Base-by-base conservation (phyloP, 2,329 filamentous ascomycete species). In the Penicillium sp. region DNA sequence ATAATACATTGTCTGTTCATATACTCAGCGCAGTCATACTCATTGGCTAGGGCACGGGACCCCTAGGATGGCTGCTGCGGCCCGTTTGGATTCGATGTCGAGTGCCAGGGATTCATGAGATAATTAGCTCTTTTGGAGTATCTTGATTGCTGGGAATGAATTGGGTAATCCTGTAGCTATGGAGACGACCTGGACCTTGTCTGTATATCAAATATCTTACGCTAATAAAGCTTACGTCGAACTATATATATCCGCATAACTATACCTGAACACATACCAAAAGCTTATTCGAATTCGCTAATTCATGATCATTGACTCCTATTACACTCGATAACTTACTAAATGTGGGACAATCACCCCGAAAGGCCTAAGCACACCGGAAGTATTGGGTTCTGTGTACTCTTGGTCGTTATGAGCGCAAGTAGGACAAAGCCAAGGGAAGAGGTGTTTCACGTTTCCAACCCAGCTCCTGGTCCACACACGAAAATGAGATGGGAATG, bases 351-450 rank as follows among this genome's bases (percentile, higher is more conserved):
- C 53, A 58, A 19, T 12, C 12, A 17, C 37, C 50, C 31, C 43
- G 45, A 57, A 37, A 48, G 55, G 59, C n/a, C 58, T 48, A 46
- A 61, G 55, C 58, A 40, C 47, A 50, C 57, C 60, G 55, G 56
- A 58, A 59, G 43, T 40, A 47, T 51, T 54, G 56, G 45, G 45
- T 50, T 47, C 29, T 45, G 41, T 23, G 51, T 48, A 23, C 35
- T 42, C 41, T 56, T 60, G 46, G 56, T 60, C 50, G 48, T 45
- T 40, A 17, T 49, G 35, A 23, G 19, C 15, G 15, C 10, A 45
- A 41, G 63, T 67, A 54, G 56, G 51, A 67, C 65, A 61, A 56
- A 21, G 19, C 49, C 49, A 64, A 63, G 54, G 42, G 15, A 35
- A 47, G 38, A 52, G 37, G 38, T 38, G 47, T 55, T 50, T 19